phyloP scores from a whole-genome alignment of 805 yeast genomes.

The Cephaloascus fragrans region DNA sequence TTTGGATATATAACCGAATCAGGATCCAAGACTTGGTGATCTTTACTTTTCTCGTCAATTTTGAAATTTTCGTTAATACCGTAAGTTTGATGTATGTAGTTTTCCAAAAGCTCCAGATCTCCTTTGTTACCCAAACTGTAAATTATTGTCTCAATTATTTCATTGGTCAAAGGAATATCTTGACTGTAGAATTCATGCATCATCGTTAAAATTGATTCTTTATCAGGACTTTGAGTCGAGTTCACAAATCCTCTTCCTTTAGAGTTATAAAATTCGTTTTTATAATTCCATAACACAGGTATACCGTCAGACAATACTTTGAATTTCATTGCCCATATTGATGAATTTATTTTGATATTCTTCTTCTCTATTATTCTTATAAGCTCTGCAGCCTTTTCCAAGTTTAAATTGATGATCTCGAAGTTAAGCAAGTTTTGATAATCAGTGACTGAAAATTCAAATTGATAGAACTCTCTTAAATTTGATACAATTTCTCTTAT shows the following conservation, averaged over 20 bases:
- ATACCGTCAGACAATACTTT: conserved; percentile 21
- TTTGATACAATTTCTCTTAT: not conserved
- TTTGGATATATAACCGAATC: conserved; percentile 13
- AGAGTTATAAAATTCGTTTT: not conserved
- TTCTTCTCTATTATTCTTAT: not conserved
- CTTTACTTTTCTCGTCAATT: conserved; percentile 15
- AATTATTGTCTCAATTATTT: conserved; percentile 3
- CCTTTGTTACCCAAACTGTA: conserved; percentile 1
- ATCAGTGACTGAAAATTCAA: not conserved
- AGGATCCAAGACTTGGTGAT: conserved; percentile 7
- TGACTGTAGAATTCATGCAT: conserved; percentile 6
- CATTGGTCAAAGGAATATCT: conserved; percentile 18
- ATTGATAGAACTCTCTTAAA: not conserved
- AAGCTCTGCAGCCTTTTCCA: not conserved
- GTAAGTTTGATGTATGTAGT: conserved; percentile 11
- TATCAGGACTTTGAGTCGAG: no score
- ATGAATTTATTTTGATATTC: not conserved
- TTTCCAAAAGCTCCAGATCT: conserved; percentile 11
- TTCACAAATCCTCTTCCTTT: no score
- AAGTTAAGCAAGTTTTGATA: not conserved
- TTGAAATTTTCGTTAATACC: conserved; percentile 19
- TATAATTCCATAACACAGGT: conserved; percentile 17
- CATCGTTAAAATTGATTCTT: conserved; percentile 5
- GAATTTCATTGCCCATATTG: conserved; percentile 24
- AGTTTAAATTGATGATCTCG: not conserved